Conservation (phyloP, 2,329 filamentous ascomycete species). For the Elsinoe australis region DNA sequence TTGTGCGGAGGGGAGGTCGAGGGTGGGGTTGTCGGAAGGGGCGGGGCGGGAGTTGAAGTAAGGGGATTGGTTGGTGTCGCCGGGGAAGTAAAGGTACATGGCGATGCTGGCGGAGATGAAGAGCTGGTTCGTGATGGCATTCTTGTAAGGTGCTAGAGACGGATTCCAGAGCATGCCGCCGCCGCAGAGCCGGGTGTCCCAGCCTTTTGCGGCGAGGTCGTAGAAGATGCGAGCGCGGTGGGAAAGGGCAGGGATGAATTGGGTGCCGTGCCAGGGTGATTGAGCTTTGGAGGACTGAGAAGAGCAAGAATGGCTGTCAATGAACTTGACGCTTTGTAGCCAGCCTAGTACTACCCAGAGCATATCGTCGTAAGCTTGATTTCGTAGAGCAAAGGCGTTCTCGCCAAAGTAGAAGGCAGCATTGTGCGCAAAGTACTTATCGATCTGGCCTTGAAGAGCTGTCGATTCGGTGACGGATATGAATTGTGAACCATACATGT, state of each 20-base stretch:
- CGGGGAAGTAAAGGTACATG: conserved; percentile 87
- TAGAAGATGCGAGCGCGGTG: conserved; percentile 81
- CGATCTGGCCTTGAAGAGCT: conserved; percentile 37
- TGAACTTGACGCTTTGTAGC: conserved; percentile 74
- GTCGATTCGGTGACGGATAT: background rate
- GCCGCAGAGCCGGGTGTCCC: conserved; percentile 71
- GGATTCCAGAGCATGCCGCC: conserved; percentile 94
- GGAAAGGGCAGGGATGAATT: conserved; percentile 70
- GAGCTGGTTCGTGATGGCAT: conserved; percentile 90
- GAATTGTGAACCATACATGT: background rate
- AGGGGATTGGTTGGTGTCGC: conserved; percentile 65
- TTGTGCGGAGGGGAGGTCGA: conserved; percentile 60
- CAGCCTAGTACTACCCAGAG: conserved; percentile 91
- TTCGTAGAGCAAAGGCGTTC: conserved; percentile 64
- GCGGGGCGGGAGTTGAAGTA: conserved; percentile 44
- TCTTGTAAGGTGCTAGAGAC: conserved; percentile 75
- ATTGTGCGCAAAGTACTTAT: conserved; percentile 70
- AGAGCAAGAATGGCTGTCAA: conserved; percentile 56
- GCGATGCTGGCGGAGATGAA: conserved; percentile 75
- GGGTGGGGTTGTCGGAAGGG: conserved; percentile 29
- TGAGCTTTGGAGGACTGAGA: conserved; percentile 47
- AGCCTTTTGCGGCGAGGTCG: conserved; percentile 68
- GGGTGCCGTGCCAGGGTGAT: conserved; percentile 61
- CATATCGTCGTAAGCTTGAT: conserved; percentile 86
- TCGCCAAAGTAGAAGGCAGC: conserved; percentile 80